These are phyloP conservation scores for Hemileccinum impolitum DNA, from an alignment of 768 basidiomycete species.

Conservation along the genomic window DNA sequence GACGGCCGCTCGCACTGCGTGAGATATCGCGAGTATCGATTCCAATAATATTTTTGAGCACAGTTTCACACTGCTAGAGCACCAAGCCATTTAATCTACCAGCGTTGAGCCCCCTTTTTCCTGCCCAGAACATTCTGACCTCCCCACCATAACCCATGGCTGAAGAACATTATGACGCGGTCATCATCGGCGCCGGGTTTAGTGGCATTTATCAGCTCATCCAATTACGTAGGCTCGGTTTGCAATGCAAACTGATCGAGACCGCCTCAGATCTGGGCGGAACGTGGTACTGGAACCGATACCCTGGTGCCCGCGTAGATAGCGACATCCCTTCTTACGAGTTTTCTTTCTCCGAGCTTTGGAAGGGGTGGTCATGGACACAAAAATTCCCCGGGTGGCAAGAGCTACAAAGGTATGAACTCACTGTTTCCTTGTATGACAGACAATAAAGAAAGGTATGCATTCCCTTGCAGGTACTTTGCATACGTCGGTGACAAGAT, in stretches of 20 bases:
- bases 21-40: too few relatives aligned
- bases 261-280: constrained; percentile 9
- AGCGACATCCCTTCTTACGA: constrained; percentile 9
- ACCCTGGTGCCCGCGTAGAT: constrained; percentile 12
- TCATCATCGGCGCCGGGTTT: constrained; percentile 12
- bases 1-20: too few relatives aligned
- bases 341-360: constrained; percentile 8
- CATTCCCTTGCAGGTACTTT: constrained; percentile 4
- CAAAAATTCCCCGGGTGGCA: constrained; percentile 7
- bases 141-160: neutral
- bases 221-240: constrained; percentile 7
- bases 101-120: neutral
- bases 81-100: neutral
- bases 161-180: constrained; percentile 7
- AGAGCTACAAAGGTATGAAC: constrained; percentile 4
- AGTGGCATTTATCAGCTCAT: constrained; percentile 11
- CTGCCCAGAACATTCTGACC: neutral
- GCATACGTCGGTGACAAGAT: constrained; percentile 9
- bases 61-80: neutral
- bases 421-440: neutral
- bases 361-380: constrained; percentile 14
- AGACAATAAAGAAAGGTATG: neutral
- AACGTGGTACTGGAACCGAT: constrained; percentile 12
- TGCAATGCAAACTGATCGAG: constrained; percentile 6
- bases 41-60: too few relatives aligned